Percentiles rank a stretch among this genome's conserved stretches.
Evolutionary conservation across 768 basidiomycete species (phyloP).

Genomic region (Panaeolus papilionaceus): DNA sequence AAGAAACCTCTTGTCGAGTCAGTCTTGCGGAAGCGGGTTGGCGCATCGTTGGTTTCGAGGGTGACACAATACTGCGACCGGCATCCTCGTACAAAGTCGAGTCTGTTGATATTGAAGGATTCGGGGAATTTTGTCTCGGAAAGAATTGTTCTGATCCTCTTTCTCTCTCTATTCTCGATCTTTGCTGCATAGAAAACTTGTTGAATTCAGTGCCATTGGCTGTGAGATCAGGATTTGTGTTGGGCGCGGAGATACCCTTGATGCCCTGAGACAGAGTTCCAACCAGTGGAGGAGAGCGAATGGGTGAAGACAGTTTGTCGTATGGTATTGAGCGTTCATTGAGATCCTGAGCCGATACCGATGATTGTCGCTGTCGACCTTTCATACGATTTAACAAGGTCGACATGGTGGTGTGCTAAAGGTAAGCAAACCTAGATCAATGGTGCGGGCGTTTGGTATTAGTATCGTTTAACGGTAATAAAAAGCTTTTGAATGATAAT

Average conservation of each 20-base stretch:
- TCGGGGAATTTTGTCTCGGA: constrained; percentile 56
- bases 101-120: constrained; percentile 53
- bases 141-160: constrained; percentile 49
- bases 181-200: constrained; percentile 54
- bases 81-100: constrained; percentile 64
- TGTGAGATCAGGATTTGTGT: constrained; percentile 83
- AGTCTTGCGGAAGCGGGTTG: constrained; percentile 45
- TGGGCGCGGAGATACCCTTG: constrained; percentile 79
- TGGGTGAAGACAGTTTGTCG: constrained; percentile 64
- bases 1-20: constrained; percentile 64
- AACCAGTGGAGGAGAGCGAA: constrained; percentile 65
- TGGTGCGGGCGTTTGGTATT: neutral
- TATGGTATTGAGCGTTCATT: constrained; percentile 75
- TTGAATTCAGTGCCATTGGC: constrained; percentile 75
- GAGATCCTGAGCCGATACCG: constrained; percentile 65
- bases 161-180: constrained; percentile 60
- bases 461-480: constrained; percentile 10
- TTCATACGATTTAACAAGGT: constrained; percentile 72
- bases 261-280: constrained; percentile 61
- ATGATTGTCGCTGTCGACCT: constrained; percentile 64
- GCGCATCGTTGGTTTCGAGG: constrained; percentile 28
- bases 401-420: constrained; percentile 53
- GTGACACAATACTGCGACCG: constrained; percentile 42
- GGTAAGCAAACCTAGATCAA: constrained; percentile 17
- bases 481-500: constrained; percentile 8